These are phyloP conservation scores for Omphalotus guepiniiformis DNA, from an alignment of 768 basidiomycete genomes.

Conservation along the genomic window DNA sequence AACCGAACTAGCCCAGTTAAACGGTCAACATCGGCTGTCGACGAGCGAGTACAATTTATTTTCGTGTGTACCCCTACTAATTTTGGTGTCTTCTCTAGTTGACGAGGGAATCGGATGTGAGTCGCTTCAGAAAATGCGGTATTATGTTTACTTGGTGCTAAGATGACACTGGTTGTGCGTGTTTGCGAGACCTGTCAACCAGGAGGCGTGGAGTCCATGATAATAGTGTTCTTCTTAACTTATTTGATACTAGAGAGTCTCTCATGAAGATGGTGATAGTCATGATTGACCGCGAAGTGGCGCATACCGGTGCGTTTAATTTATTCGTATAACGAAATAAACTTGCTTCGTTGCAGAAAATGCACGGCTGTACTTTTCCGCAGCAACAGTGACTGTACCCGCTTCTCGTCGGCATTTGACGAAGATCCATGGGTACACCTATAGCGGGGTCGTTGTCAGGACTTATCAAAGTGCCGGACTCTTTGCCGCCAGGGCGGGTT, in stretches of 20 bases:
- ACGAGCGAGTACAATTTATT: conserved; percentile 36
- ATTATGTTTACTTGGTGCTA: too few relatives aligned
- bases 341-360: conserved; percentile 54
- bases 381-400: conserved; percentile 82
- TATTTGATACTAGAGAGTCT: conserved; percentile 75
- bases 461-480: conserved; percentile 68
- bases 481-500: conserved; percentile 71
- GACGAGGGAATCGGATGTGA: conserved; percentile 69
- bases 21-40: conserved; percentile 52
- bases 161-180: conserved; percentile 79
- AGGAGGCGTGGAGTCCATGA: conserved; percentile 76
- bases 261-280: conserved; percentile 72
- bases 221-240: conserved; percentile 78
- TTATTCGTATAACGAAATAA: not conserved
- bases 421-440: conserved; percentile 87
- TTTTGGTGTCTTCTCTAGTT: conserved; percentile 36
- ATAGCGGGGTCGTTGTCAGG: conserved; percentile 73
- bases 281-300: conserved; percentile 84
- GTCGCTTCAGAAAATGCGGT: conserved; percentile 16
- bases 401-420: conserved; percentile 85
- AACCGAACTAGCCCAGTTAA: conserved; percentile 42
- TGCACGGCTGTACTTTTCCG: conserved; percentile 82
- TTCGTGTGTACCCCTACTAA: too few relatives aligned
- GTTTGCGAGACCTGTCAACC: conserved; percentile 85
- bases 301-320: conserved; percentile 55